A percentile compares a stretch with the other conserved stretches of the same genome.
phyloP scores from a whole-genome alignment of 164 flowering plant genomes.

The Litsea cubeba region DNA sequence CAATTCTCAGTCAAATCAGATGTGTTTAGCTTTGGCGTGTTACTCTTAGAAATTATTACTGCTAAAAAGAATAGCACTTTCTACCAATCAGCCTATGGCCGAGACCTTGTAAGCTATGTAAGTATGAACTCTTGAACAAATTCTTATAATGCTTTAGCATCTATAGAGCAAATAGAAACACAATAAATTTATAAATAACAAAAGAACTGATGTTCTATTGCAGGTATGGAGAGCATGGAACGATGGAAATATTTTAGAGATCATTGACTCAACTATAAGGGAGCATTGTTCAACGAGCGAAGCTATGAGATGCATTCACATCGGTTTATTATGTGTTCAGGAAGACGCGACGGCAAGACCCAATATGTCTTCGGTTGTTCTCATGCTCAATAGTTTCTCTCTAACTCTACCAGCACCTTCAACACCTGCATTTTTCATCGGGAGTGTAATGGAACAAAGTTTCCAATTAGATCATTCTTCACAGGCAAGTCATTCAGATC shows the following conservation, averaged over 20 bases:
- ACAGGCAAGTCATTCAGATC: neutral
- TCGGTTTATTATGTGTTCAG: neutral
- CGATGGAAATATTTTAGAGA: neutral
- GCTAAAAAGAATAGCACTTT: neutral
- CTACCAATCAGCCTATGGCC: neutral
- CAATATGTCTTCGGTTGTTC: neutral
- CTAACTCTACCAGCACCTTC: neutral
- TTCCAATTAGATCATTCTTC: neutral
- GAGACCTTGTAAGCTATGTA: neutral
- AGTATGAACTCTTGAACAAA: neutral
- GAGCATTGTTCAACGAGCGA: neutral
- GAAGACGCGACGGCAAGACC: neutral
- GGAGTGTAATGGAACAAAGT: neutral
- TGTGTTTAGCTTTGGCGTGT: constrained; percentile 7
- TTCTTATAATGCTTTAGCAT: neutral
- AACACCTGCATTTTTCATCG: neutral
- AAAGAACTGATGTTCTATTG: neutral
- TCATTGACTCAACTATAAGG: neutral
- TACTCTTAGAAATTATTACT: neutral
- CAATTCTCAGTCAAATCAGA: constrained; percentile 3
- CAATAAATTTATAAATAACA: neutral
- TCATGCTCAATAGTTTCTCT: neutral
- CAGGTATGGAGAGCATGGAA: constrained; percentile 6
- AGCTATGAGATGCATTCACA: constrained; percentile 3
- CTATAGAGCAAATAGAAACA: no score